Conservation (phyloP, 768 basidiomycete genomes). For the Amanita phalloides region DNA sequence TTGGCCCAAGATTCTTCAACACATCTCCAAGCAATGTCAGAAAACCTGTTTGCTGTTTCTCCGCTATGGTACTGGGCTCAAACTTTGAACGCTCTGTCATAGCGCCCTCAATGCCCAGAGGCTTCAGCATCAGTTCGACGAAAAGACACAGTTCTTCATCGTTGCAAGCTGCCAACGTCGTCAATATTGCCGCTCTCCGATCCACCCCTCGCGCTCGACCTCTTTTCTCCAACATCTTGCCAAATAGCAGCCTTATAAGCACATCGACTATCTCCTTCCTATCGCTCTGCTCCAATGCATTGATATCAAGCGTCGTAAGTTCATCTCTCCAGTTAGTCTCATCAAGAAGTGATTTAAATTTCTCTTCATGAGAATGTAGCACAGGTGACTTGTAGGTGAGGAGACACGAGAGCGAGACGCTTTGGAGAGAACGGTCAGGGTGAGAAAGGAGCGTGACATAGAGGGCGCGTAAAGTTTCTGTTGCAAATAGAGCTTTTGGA, state of each 20-base stretch:
- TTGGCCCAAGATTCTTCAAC: constrained; percentile 69
- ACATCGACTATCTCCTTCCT: constrained; percentile 60
- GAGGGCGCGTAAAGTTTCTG: constrained; percentile 50
- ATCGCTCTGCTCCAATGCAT: constrained; percentile 38
- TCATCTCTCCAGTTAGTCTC: constrained; percentile 87
- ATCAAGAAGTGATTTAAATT: constrained; percentile 63
- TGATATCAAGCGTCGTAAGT: constrained; percentile 60
- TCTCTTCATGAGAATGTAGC: constrained; percentile 47
- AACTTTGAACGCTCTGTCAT: constrained; percentile 1
- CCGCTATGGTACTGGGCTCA: constrained; percentile 19
- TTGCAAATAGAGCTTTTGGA: constrained; percentile 77
- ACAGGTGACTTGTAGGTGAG: constrained; percentile 69
- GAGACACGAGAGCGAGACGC: constrained; percentile 64
- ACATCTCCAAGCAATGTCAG: constrained; percentile 79
- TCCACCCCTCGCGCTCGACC: constrained; percentile 60
- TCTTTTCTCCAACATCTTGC: constrained; percentile 73
- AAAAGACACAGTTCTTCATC: constrained; percentile 67
- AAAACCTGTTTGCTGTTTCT: constrained; percentile 76
- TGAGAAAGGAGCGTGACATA: constrained; percentile 76
- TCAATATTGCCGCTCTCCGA: constrained; percentile 65
- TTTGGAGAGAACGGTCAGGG: constrained; percentile 74
- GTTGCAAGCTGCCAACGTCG: constrained; percentile 56
- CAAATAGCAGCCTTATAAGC: constrained; percentile 72
- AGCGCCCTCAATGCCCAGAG: constrained; percentile 31
- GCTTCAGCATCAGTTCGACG: constrained; percentile 80